These are phyloP conservation scores for Kluyveromyces aestuarii DNA, from an alignment of 805 yeast genomes.

Conservation along the genomic window DNA sequence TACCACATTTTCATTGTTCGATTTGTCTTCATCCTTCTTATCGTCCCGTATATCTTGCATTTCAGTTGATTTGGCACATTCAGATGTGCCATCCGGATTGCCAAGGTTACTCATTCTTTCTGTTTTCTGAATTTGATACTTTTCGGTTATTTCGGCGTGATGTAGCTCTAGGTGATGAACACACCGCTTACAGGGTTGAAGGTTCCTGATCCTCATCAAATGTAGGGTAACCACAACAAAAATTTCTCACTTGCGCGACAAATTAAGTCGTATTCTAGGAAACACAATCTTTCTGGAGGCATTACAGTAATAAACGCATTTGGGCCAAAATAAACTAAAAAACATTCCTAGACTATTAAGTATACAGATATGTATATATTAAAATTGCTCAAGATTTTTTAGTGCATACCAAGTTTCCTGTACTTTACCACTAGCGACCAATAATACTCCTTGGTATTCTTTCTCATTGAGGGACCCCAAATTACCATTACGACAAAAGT, in stretches of 20 bases:
- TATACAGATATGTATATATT: background rate
- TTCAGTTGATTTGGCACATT: background rate
- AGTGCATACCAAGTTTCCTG: slow-evolving; percentile 10
- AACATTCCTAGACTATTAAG: background rate
- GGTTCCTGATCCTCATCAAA: too few relatives aligned
- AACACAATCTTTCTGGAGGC: too few relatives aligned
- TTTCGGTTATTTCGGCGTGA: too few relatives aligned
- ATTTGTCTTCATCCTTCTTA: background rate
- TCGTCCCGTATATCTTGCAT: background rate
- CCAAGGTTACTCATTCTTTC: too few relatives aligned
- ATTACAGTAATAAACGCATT: too few relatives aligned
- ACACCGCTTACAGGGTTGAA: too few relatives aligned
- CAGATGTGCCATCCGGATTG: too few relatives aligned
- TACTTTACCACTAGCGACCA: slow-evolving; percentile 10
- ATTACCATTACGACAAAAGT: slow-evolving; percentile 31
- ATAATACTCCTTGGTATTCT: slow-evolving; percentile 5
- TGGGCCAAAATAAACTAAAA: background rate
- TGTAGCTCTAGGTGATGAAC: too few relatives aligned
- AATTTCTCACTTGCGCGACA: too few relatives aligned
- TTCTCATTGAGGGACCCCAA: slow-evolving; percentile 9
- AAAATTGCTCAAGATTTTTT: background rate
- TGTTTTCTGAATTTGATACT: too few relatives aligned
- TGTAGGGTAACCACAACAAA: too few relatives aligned
- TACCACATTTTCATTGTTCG: background rate
- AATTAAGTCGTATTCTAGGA: too few relatives aligned